Evolutionary conservation across 2,329 filamentous ascomycete species (phyloP).

Genomic region (Cladorrhinum sp.): DNA sequence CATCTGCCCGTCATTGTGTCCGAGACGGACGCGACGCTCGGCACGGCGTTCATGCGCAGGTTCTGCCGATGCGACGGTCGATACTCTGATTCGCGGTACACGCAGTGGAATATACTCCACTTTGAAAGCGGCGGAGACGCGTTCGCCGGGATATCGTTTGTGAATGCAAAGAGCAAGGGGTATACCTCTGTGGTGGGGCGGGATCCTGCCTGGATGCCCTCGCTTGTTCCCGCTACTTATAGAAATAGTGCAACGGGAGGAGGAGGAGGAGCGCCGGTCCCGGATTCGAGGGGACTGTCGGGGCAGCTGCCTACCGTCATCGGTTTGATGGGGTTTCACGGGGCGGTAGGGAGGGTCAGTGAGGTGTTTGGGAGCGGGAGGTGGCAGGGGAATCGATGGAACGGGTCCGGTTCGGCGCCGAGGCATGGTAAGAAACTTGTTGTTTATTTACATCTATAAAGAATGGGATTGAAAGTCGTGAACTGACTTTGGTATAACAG

Average conservation of each 20-base stretch:
- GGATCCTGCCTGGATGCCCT: constrained; percentile 38
- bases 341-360: constrained; percentile 17
- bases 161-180: constrained; percentile 24
- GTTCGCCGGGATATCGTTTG: constrained; percentile 30
- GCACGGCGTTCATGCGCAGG: constrained; percentile 17
- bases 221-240: constrained; percentile 36
- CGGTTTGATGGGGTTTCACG: constrained; percentile 40
- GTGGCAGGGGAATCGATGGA: constrained; percentile 22
- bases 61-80: constrained; percentile 16
- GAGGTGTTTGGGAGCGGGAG: constrained; percentile 27
- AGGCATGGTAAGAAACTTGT: constrained; percentile 21
- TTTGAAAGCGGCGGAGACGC: constrained; percentile 24
- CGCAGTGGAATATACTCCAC: constrained; percentile 32
- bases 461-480: too few relatives aligned
- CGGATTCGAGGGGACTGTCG: constrained; percentile 33
- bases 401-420: constrained; percentile 1
- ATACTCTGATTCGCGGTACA: not conserved
- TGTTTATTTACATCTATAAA: too few relatives aligned
- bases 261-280: too few relatives aligned
- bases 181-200: constrained; percentile 33
- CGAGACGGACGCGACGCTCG: constrained; percentile 17
- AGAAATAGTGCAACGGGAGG: constrained; percentile 11
- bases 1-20: constrained; percentile 36
- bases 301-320: constrained; percentile 40
- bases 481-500: constrained; percentile 1